phyloP scores from a whole-genome alignment of 2,329 filamentous ascomycete species.

The Cladosporium sp. region DNA sequence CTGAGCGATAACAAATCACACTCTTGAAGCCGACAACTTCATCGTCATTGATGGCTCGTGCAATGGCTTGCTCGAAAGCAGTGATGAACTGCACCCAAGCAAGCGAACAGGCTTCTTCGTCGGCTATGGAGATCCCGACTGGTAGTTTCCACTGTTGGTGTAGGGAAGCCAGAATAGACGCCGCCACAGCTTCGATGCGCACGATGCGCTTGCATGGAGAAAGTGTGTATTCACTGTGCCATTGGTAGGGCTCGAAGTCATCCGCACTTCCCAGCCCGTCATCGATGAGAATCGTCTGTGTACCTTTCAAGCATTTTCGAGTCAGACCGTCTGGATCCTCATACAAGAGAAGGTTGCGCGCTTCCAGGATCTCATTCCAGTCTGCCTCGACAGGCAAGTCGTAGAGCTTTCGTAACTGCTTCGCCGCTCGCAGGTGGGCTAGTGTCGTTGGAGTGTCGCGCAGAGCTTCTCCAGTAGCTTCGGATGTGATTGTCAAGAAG shows the following conservation, averaged over 20 bases:
- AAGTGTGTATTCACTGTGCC: slow-evolving; percentile 66
- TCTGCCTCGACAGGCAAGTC: slow-evolving; percentile 57
- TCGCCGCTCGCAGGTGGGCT: slow-evolving; percentile 68
- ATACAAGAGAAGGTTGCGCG: slow-evolving; percentile 49
- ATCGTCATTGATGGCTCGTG: slow-evolving; percentile 59
- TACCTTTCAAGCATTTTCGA: slow-evolving; percentile 66
- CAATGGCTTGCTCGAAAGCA: slow-evolving; percentile 56
- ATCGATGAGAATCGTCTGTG: slow-evolving; percentile 74
- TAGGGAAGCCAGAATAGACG: slow-evolving; percentile 57
- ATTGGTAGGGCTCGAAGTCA: slow-evolving; percentile 59
- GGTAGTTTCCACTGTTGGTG: slow-evolving; percentile 33
- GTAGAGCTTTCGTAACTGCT: slow-evolving; percentile 66
- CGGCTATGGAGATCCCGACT: slow-evolving; percentile 30
- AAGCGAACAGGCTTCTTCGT: slow-evolving; percentile 33
- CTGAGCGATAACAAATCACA: slow-evolving; percentile 78
- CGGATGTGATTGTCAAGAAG: slow-evolving; percentile 66
- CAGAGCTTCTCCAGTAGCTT: slow-evolving; percentile 70
- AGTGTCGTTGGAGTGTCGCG: slow-evolving; percentile 62
- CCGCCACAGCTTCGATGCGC: slow-evolving; percentile 72
- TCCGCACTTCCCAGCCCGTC: slow-evolving; percentile 65
- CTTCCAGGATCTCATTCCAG: slow-evolving; percentile 58
- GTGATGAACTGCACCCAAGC: slow-evolving; percentile 48
- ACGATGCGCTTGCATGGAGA: slow-evolving; percentile 71
- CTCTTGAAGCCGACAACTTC: slow-evolving; percentile 80
- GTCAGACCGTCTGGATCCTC: slow-evolving; percentile 57